Percentiles rank a stretch among this genome's conserved stretches.
phyloP scores from a whole-genome alignment of 2,329 filamentous ascomycete species.

The Sporothrix humicola region DNA sequence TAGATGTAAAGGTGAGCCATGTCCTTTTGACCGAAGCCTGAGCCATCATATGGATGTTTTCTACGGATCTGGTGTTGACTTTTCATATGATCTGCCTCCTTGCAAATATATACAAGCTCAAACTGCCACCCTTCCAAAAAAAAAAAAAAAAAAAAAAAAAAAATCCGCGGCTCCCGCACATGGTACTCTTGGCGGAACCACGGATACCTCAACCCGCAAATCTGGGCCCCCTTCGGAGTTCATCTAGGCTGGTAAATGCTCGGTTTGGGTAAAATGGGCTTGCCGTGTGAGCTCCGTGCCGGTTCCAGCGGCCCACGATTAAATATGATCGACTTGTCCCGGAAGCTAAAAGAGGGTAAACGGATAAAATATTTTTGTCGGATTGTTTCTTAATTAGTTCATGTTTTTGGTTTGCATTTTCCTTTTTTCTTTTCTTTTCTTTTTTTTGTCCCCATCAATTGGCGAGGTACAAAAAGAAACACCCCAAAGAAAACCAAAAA shows the following conservation, averaged over 20 bases:
- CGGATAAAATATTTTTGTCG: background rate
- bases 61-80: too few relatives aligned
- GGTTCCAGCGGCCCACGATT: background rate
- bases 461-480: too few relatives aligned
- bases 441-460: too few relatives aligned
- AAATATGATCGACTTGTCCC: background rate
- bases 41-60: too few relatives aligned
- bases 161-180: too few relatives aligned
- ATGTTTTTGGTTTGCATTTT: too few relatives aligned
- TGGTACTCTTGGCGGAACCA: background rate
- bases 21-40: background rate
- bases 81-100: too few relatives aligned
- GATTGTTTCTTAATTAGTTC: background rate
- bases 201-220: background rate
- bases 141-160: too few relatives aligned
- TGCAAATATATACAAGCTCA: too few relatives aligned
- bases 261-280: slow-evolving; percentile 19
- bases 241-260: slow-evolving; percentile 5
- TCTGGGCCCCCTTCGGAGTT: background rate
- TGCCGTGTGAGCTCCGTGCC: slow-evolving; percentile 7
- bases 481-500: too few relatives aligned
- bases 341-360: slow-evolving; percentile 19
- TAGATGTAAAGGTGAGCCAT: background rate
- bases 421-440: too few relatives aligned
- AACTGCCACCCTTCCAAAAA: too few relatives aligned